phyloP scores from a whole-genome alignment of 2,329 filamentous ascomycete genomes.

The Curvularia sp. region DNA sequence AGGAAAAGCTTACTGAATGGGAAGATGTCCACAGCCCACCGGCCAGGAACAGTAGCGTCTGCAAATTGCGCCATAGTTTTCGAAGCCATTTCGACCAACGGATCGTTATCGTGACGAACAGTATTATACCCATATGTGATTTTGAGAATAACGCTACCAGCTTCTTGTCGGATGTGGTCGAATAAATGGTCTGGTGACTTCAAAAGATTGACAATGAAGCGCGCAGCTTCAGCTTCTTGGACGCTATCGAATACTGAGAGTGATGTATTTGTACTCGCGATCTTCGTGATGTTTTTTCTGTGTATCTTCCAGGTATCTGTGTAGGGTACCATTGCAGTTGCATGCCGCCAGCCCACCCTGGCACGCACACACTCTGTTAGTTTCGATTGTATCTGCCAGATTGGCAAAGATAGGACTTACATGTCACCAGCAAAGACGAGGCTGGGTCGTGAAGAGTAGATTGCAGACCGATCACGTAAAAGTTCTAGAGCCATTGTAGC shows the following conservation, averaged over 20 bases:
- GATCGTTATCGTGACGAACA: conserved; percentile 51
- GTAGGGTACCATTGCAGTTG: conserved; percentile 27
- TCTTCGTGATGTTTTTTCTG: conserved; percentile 35
- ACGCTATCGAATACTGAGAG: conserved; percentile 28
- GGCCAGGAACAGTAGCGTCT: conserved; percentile 52
- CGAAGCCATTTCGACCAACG: conserved; percentile 54
- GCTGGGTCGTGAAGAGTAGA: conserved; percentile 33
- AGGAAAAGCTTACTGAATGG: conserved; percentile 48
- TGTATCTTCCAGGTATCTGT: conserved; percentile 30
- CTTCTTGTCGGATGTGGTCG: conserved; percentile 36
- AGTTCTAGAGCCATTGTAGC: conserved; percentile 33
- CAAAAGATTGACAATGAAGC: conserved; percentile 33
- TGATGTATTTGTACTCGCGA: conserved; percentile 28
- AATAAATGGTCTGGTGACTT: conserved; percentile 28
- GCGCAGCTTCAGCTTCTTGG: conserved; percentile 33
- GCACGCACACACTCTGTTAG: background rate
- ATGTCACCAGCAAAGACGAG: conserved; percentile 31
- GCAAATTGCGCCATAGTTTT: conserved; percentile 53
- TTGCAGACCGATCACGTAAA: conserved; percentile 30
- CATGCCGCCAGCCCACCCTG: conserved; percentile 32
- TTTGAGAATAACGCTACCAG: conserved; percentile 38
- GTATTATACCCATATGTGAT: conserved; percentile 54
- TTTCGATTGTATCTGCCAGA: background rate
- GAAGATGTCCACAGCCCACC: conserved; percentile 57
- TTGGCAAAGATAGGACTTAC: conserved; percentile 10